Evolutionary conservation across 192 early-diverging fungal species (phyloP).

Genomic region (Haplosporangium gracile): DNA sequence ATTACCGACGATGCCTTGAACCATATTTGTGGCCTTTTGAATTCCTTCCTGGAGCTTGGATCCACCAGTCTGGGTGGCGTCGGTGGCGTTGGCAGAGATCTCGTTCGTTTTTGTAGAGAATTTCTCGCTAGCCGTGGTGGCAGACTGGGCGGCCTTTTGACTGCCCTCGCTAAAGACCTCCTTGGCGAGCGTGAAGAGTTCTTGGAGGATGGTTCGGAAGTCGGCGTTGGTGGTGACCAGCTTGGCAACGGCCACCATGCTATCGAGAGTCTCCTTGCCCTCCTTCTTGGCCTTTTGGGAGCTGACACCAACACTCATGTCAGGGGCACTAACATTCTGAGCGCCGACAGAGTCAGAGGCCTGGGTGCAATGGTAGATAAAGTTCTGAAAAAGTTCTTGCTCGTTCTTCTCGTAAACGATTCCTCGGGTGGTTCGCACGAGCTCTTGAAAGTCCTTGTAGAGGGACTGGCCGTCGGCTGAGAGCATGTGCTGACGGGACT

Average conservation of each 20-base stretch:
- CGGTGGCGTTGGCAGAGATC: neutral
- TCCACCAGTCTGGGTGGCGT: neutral
- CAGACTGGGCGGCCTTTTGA: constrained; percentile 25
- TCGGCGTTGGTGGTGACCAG: constrained; percentile 56
- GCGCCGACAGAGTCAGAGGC: constrained; percentile 15
- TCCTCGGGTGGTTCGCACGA: constrained; percentile 45
- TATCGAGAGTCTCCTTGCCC: constrained; percentile 36
- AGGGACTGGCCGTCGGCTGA: constrained; percentile 53
- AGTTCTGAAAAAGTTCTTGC: constrained; percentile 58
- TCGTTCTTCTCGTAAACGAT: constrained; percentile 54
- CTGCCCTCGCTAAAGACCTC: constrained; percentile 49
- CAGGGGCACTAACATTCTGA: constrained; percentile 10
- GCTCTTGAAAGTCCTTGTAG: constrained; percentile 54
- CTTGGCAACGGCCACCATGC: constrained; percentile 46
- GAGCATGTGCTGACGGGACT: constrained; percentile 56
- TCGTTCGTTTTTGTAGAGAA: constrained; percentile 15
- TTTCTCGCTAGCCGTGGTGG: constrained; percentile 6
- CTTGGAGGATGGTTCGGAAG: constrained; percentile 48
- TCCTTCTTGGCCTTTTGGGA: constrained; percentile 28
- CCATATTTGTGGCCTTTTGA: neutral
- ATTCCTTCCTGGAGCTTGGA: constrained; percentile 27
- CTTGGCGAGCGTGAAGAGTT: constrained; percentile 48
- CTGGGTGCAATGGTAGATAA: constrained; percentile 55
- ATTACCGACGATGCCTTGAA: constrained; percentile 1
- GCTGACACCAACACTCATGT: constrained; percentile 21